Conservation (phyloP, 768 basidiomycete species). For the Termitomyces sp. region DNA sequence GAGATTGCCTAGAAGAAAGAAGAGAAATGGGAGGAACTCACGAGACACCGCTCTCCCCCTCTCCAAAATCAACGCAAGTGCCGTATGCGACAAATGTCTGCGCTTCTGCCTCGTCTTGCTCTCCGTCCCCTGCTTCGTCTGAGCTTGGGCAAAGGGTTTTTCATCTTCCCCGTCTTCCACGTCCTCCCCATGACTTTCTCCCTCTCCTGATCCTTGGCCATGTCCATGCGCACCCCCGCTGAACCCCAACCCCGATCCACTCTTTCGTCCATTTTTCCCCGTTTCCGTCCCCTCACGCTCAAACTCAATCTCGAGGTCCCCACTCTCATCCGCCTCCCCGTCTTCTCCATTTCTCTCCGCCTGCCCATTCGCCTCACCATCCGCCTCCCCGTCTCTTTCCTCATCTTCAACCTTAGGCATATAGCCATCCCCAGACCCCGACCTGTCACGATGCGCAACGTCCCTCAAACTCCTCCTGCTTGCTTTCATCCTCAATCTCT, state of each 20-base stretch:
- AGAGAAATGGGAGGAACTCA: slow-evolving; percentile 17
- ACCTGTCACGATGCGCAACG: too few relatives aligned
- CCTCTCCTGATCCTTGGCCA: not conserved
- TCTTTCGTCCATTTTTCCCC: not conserved
- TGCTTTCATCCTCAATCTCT: not conserved
- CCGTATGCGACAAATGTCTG: slow-evolving; percentile 66
- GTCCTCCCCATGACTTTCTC: not conserved
- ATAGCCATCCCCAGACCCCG: too few relatives aligned
- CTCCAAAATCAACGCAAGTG: slow-evolving; percentile 74
- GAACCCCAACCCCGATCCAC: not conserved
- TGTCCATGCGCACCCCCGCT: not conserved
- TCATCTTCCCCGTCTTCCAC: not conserved
- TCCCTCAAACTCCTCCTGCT: not conserved
- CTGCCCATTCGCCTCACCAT: not conserved
- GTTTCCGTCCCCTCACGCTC: not conserved
- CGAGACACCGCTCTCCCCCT: slow-evolving; percentile 72
- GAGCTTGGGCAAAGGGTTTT: not conserved
- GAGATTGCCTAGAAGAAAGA: not conserved
- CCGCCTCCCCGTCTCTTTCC: not conserved
- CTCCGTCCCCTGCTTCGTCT: not conserved
- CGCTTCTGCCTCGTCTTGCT: not conserved
- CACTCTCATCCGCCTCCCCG: not conserved
- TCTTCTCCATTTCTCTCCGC: not conserved
- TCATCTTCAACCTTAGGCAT: not conserved
- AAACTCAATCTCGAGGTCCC: not conserved